Conservation (phyloP, 2,329 filamentous ascomycete genomes). For the Botrytis deweyae region DNA sequence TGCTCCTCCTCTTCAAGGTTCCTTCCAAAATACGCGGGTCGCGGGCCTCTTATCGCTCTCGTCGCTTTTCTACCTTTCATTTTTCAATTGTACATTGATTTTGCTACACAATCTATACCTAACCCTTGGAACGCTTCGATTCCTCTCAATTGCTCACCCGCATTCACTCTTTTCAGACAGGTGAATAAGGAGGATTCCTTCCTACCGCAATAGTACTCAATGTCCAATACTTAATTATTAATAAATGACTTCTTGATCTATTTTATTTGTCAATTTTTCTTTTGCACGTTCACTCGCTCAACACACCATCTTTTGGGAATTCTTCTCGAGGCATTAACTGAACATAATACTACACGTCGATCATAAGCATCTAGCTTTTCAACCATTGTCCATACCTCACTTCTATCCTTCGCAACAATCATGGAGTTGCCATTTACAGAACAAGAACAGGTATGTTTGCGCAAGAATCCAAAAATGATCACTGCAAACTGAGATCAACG, state of each 20-base stretch:
- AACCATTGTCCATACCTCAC: neutral
- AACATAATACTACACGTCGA: neutral
- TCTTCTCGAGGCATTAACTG: neutral
- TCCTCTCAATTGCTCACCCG: neutral
- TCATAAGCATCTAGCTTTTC: neutral
- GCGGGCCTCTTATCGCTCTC: slow-evolving; percentile 1
- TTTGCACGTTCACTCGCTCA: slow-evolving; percentile 23
- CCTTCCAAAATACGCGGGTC: slow-evolving; percentile 18
- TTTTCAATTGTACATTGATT: neutral
- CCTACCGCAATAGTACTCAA: neutral
- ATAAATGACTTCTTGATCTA: slow-evolving; percentile 26
- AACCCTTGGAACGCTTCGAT: neutral
- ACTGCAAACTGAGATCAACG: slow-evolving; percentile 22
- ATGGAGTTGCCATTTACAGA: slow-evolving; percentile 37
- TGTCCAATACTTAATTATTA: slow-evolving; percentile 32
- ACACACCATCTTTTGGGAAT: neutral
- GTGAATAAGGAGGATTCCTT: slow-evolving; percentile 1
- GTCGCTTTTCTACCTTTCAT: slow-evolving; percentile 14
- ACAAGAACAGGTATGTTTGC: slow-evolving; percentile 38
- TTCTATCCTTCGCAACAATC: neutral
- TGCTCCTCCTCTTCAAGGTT: neutral
- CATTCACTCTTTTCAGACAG: neutral
- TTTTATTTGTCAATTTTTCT: slow-evolving; percentile 26
- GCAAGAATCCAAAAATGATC: slow-evolving; percentile 1
- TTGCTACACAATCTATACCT: slow-evolving; percentile 16